A percentile compares a stretch with the other conserved stretches of the same genome.
phyloP scores from a whole-genome alignment of 345 rosid species.

The Bruguiera parviflora region DNA sequence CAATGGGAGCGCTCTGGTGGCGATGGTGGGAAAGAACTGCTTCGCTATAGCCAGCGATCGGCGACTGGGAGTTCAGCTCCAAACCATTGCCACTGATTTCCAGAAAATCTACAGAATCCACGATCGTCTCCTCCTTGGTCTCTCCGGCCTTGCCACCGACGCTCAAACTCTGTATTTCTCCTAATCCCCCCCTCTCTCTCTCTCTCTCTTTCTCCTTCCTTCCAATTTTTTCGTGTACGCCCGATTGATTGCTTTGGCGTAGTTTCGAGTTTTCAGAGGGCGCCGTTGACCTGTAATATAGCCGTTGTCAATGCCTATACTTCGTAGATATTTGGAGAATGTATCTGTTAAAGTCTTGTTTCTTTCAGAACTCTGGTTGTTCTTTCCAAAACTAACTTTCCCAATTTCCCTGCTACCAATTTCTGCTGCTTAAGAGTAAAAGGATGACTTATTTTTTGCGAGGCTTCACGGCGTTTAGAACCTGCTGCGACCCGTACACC shows the following conservation, averaged over 20 bases:
- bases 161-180: conserved; percentile 72
- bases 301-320: too few species aligned
- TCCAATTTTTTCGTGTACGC: background rate
- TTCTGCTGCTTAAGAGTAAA: too few species aligned
- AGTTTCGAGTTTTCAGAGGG: background rate
- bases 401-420: too few species aligned
- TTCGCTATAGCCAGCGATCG: conserved; percentile 98
- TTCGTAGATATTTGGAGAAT: too few species aligned
- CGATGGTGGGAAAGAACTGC: conserved; percentile 99
- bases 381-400: too few species aligned
- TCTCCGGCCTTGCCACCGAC: conserved; percentile 92
- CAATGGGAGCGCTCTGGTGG: conserved; percentile 97
- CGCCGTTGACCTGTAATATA: too few species aligned
- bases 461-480: too few species aligned
- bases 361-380: too few species aligned
- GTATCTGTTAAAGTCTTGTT: too few species aligned
- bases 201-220: background rate
- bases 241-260: too few species aligned
- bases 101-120: conserved; percentile 80
- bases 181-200: background rate
- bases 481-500: too few species aligned
- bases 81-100: conserved; percentile 93
- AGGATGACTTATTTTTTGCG: too few species aligned
- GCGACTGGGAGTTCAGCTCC: conserved; percentile 88
- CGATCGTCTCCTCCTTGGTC: conserved; percentile 80